These are phyloP conservation scores for Epichloe coenophiala DNA, from an alignment of 2,329 filamentous ascomycete species.

Conservation along the genomic window DNA sequence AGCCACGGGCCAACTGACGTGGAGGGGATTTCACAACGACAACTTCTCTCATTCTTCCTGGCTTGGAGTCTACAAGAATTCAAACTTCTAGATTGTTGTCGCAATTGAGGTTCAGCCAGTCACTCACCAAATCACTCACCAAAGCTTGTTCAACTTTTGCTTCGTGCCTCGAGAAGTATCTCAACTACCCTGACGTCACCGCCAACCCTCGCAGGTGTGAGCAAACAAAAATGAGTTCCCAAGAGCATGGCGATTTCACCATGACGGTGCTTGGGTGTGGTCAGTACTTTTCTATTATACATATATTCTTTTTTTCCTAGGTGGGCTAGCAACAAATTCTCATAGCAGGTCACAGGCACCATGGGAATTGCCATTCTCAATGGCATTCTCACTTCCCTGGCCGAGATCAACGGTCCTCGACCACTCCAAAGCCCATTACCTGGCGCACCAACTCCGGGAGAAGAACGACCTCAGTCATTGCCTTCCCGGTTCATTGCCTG, in stretches of 20 bases:
- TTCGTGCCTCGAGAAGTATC: neutral
- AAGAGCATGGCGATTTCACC: conserved; percentile 43
- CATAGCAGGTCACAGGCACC: conserved; percentile 39
- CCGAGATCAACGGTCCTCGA: conserved; percentile 32
- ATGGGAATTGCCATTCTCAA: conserved; percentile 78
- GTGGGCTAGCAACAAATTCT: neutral
- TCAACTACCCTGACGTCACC: neutral
- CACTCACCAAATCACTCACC: neutral
- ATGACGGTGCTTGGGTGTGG: conserved; percentile 74
- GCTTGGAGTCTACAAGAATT: neutral
- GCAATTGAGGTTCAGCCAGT: neutral
- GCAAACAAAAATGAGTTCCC: conserved; percentile 4
- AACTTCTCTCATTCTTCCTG: neutral
- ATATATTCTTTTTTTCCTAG: neutral
- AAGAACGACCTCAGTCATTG: conserved; percentile 41
- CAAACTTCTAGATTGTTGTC: neutral
- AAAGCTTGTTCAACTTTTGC: neutral
- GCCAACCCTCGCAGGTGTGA: neutral
- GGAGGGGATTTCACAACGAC: neutral
- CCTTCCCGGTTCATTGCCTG: conserved; percentile 72
- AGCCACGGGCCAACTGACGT: neutral
- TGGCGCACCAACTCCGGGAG: conserved; percentile 28
- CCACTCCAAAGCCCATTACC: conserved; percentile 31
- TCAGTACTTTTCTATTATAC: conserved; percentile 26
- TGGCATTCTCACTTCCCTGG: conserved; percentile 62